Evolutionary conservation across 1,284 basidiomycete species (phyloP).

Genomic region (Phlebopus sp.): DNA sequence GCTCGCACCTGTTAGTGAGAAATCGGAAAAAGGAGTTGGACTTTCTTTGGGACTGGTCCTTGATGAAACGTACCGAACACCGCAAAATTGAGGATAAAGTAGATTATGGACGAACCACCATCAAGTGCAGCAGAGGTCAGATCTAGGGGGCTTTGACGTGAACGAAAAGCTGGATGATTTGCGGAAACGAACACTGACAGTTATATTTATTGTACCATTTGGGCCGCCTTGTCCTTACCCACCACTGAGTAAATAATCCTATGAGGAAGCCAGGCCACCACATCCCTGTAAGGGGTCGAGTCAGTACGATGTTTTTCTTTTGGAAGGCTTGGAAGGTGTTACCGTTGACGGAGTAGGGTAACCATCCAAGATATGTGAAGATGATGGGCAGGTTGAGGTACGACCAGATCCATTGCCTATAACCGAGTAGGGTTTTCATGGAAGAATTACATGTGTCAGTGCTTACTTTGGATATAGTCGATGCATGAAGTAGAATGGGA

Average conservation of each 20-base stretch:
- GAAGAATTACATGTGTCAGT: not conserved
- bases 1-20: slow-evolving; percentile 5
- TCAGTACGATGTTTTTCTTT: slow-evolving; percentile 4
- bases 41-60: not conserved
- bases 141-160: not conserved
- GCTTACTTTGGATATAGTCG: slow-evolving; percentile 32
- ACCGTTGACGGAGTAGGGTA: slow-evolving; percentile 57
- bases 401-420: slow-evolving; percentile 31
- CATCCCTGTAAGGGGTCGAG: slow-evolving; percentile 5
- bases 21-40: not conserved
- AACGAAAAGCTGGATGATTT: not conserved
- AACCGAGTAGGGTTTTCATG: slow-evolving; percentile 20
- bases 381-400: slow-evolving; percentile 53
- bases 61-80: slow-evolving; percentile 9
- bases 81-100: slow-evolving; percentile 15
- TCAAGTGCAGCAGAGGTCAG: slow-evolving; percentile 14
- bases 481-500: slow-evolving; percentile 51
- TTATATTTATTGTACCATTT: slow-evolving; percentile 35
- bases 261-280: slow-evolving; percentile 49
- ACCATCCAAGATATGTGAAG: slow-evolving; percentile 48
- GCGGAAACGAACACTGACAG: slow-evolving; percentile 4
- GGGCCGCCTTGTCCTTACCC: slow-evolving; percentile 43
- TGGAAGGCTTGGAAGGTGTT: slow-evolving; percentile 26
- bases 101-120: slow-evolving; percentile 14
- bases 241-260: slow-evolving; percentile 47